Conservation (phyloP, 192 early-diverging fungal species). For the Thoreauomyces humboldtii region DNA sequence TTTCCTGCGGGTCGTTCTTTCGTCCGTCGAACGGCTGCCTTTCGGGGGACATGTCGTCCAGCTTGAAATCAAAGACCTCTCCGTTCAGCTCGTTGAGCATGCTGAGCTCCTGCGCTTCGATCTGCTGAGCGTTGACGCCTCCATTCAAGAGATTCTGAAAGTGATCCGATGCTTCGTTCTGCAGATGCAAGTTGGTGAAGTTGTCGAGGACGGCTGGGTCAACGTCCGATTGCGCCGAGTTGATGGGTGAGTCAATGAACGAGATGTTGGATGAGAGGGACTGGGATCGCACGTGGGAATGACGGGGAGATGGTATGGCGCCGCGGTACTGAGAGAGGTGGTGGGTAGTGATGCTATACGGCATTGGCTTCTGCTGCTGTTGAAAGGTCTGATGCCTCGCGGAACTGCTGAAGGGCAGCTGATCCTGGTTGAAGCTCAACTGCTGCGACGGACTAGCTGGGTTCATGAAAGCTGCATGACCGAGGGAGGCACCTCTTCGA, state of each 20-base stretch:
- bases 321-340: no score
- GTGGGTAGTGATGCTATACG: background rate
- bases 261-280: conserved; percentile 7
- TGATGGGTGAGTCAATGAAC: conserved; percentile 3
- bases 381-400: background rate
- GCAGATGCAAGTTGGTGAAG: conserved; percentile 19
- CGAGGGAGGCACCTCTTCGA: conserved; percentile 6
- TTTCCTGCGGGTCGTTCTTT: background rate
- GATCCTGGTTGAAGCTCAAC: background rate
- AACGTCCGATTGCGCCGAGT: background rate
- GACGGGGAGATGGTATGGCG: background rate
- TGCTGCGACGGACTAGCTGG: background rate
- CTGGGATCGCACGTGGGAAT: background rate
- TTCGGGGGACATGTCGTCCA: background rate
- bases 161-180: background rate
- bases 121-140: background rate
- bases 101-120: background rate
- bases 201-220: conserved; percentile 11
- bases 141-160: background rate
- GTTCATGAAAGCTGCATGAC: background rate
- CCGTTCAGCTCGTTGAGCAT: conserved; percentile 3
- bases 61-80: background rate
- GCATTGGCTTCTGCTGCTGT: background rate
- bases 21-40: background rate
- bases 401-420: background rate